Base-by-base conservation (phyloP, 352 stramenopile species). In the Pythium phragmiticola region DNA sequence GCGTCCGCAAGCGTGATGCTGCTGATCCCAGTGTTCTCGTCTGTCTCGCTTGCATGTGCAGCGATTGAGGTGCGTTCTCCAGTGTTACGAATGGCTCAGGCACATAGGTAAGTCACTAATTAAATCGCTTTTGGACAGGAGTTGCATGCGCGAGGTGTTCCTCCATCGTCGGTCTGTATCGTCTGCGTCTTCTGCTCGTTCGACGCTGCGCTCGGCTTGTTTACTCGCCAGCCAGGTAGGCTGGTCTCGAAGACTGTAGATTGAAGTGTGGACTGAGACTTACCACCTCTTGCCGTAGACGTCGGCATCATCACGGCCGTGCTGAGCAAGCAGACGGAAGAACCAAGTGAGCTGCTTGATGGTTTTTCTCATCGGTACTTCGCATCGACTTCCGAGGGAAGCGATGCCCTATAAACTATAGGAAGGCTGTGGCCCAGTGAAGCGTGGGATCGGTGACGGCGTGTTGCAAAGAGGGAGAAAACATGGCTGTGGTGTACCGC, bases 291-390 rank as follows among this genome's bases (percentile, higher is more conserved):
- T 23, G 36, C 43, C 8, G 34, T 21, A 68, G 62, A 68, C 16
- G 53, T 68, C 0, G 46, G 7, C 28, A 63, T 68, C 48, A 68
- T 68, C 54, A 68, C 62, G 4, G 62, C 62, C 1, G n/a, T 28
- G 4, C 12, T 68, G 16, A 54, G 63, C 11, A 58, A 57, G 46
- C 45, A 14, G 17, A 45, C 62, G 5, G 2, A 2, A 0, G 47
- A 54, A 11, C 21, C 53, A 2, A 23, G 2, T 11, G 45, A 46
- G 9, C 19, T 49, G 5, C 49, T 52, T 8, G 60, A 60, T 23
- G 54, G 48, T 8, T 57, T 68, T 45, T 6, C 52, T 3, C 26
- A 57, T 36, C 61, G 45, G 11, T 68, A 68, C 39, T 49, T 37
- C 6, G 61, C 53, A 17, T 36, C 57, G 0, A 34, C 26, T 2